phyloP scores from a whole-genome alignment of 768 basidiomycete genomes.

The Hygrocybe punicea region DNA sequence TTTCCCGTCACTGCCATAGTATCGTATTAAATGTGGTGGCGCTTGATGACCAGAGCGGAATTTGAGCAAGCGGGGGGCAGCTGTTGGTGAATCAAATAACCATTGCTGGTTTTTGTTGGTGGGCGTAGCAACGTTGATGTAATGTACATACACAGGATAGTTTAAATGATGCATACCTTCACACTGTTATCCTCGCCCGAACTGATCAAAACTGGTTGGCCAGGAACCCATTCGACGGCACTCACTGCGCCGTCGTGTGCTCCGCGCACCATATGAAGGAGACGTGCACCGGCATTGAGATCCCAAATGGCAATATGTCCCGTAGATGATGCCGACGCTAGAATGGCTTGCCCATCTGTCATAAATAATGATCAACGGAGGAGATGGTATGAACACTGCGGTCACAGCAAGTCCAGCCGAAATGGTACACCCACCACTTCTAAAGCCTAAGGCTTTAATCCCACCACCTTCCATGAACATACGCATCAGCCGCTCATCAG shows the following conservation, averaged over 20 bases:
- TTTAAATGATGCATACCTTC: slow-evolving; percentile 53
- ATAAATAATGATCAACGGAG: too few species aligned
- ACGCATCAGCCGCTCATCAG: slow-evolving; percentile 83
- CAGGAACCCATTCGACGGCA: slow-evolving; percentile 85
- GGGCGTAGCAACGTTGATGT: too few species aligned
- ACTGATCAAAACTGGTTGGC: slow-evolving; percentile 86
- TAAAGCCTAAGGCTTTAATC: slow-evolving; percentile 73
- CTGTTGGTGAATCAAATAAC: slow-evolving; percentile 89
- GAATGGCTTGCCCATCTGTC: slow-evolving; percentile 82
- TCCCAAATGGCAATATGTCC: slow-evolving; percentile 96
- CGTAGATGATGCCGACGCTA: slow-evolving; percentile 81
- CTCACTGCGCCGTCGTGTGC: slow-evolving; percentile 87
- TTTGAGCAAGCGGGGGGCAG: slow-evolving; percentile 84
- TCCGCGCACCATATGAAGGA: slow-evolving; percentile 80
- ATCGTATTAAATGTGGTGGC: slow-evolving; percentile 88
- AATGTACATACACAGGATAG: neutral
- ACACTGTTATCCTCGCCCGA: slow-evolving; percentile 94
- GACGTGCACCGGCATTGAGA: slow-evolving; percentile 72
- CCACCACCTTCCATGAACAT: slow-evolving; percentile 89
- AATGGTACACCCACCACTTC: slow-evolving; percentile 61
- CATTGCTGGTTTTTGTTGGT: slow-evolving; percentile 72
- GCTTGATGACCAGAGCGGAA: slow-evolving; percentile 88
- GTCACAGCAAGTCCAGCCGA: neutral
- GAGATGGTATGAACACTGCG: slow-evolving; percentile 2
- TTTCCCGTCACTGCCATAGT: slow-evolving; percentile 97